Base-by-base conservation (phyloP, 2,329 filamentous ascomycete species). In the Dactylellina sp. region DNA sequence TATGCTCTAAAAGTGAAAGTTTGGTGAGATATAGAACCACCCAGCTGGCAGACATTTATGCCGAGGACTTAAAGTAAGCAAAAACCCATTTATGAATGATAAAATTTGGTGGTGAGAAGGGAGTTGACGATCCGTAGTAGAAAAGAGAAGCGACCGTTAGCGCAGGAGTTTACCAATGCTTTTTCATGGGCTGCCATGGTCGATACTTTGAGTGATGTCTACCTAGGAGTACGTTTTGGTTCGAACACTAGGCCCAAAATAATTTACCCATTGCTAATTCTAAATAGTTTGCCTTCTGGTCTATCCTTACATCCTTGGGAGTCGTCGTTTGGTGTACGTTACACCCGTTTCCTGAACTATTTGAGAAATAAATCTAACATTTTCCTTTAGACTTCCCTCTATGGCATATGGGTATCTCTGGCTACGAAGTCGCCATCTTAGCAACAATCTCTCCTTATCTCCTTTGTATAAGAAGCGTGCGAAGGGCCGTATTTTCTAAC, bases 381-480 rank as follows among this genome's bases (percentile, higher is more conserved):
- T 78, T 47, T 49, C 46, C 44, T 14, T 37, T 75, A 92, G 90
- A 96, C 82, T 99, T 99, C 81, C 95, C 95, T 12, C 87, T 99
- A 9, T 99, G 95, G 95, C 89, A 97, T 81, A 99, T 99, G 95
- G 95, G 95, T 25, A 96, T 99, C 74, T 98, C 94, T 2, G 95
- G 95, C 75, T 99, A 95, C 80, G 95, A 99, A 82, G 90, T 89
- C 46, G 85, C 96, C 77, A 89, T 99, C 79, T 90, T 98, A 88
- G 87, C 86, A 55, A 94, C 92, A 2, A 81, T 94, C 57, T 91
- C 93, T 2, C 95, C 95, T 0, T 84, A 93, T 40, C 81, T 98
- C 18, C 87, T 99, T 46, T 88, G 85, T 20, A 89, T 93, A 75
- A 85, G 85, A 50, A 84, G 89, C 0, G 72, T 97, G 16, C 89